Evolutionary conservation across 1,284 basidiomycete species (phyloP), one percentile per base, ranked within the genome.

Genomic region (Sutorius eximius): DNA sequence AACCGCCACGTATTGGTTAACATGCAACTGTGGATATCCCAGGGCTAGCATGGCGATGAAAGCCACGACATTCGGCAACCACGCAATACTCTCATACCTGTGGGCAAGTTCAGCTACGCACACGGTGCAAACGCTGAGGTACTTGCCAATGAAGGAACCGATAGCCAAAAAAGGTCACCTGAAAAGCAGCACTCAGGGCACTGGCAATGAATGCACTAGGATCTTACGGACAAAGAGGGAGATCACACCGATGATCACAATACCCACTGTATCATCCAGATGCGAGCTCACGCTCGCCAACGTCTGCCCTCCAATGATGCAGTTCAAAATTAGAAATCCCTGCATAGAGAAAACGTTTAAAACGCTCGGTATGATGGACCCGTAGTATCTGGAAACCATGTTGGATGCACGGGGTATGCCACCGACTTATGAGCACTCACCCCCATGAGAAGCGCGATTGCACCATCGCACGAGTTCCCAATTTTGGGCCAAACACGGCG

Each of bases 261-360:
- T 93, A 1, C 92, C 92, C 7, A 89, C 52, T 0, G 81, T 78
- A 44, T 77, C 78, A 53, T 77, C 62, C 16, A 83, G 62, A 51
- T 74, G 73, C 18, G 70, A 66, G 41, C 81, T 86, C 9, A 85
- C 82, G 34, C 83, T 80, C 3, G 83, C 80, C 41, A 92, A 72
- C 1, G 85, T 82, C 66, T 91, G 88, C 0, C 88, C 90, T 7
- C 87, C 89, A 49, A 89, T 76, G 62, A 92, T 90, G 48, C 79
- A 82, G 62, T 87, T 88, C 52, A 94, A 71, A 45, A 89, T 81
- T 49, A 87, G 74, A 70, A 83, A 92, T 0, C 88, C 87, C 66
- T 88, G 74, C 72, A 83, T 78, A 45, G 80, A 76, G 46, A 83
- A 60, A 3, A 85, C 81, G 61, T 90, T 89, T 46, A 89, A 74